These are phyloP conservation scores for Houttuynia cordata DNA, from an alignment of 164 flowering plant species.

Conservation along the genomic window DNA sequence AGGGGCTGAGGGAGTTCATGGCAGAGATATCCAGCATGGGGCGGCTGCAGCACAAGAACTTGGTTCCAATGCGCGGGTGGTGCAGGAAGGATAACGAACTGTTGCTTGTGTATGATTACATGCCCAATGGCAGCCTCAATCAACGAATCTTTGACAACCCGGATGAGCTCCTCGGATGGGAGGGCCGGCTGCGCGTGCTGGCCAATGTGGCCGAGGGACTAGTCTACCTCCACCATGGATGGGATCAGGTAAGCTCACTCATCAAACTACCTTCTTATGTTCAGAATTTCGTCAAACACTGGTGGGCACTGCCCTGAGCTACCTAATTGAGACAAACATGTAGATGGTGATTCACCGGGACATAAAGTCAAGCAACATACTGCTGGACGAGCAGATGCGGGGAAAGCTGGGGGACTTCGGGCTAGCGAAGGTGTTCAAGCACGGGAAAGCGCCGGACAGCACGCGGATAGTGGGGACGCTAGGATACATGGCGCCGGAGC, in stretches of 20 bases:
- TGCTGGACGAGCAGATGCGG: conserved; percentile 50
- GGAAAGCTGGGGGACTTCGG: conserved; percentile 78
- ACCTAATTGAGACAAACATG: neutral
- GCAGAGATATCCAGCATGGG: conserved; percentile 61
- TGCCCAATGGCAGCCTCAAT: conserved; percentile 68
- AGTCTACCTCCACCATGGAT: conserved; percentile 56
- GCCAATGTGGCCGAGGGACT: conserved; percentile 61
- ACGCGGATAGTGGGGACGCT: conserved; percentile 74
- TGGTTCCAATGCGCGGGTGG: conserved; percentile 70
- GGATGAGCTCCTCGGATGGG: conserved; percentile 29
- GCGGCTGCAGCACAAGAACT: conserved; percentile 55
- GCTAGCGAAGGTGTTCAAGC: conserved; percentile 55
- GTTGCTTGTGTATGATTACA: conserved; percentile 61
- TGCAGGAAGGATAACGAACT: conserved; percentile 40
- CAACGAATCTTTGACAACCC: conserved; percentile 48
- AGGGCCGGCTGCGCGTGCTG: conserved; percentile 30
- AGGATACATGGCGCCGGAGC: conserved; percentile 85
- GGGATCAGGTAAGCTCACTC: conserved; percentile 53
- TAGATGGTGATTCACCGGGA: conserved; percentile 66
- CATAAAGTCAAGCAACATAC: conserved; percentile 61
- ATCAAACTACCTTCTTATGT: neutral
- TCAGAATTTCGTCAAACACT: neutral
- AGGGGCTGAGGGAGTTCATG: conserved; percentile 52
- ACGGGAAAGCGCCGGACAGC: conserved; percentile 49
- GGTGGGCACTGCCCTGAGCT: no score